Conservation (phyloP, 2,329 filamentous ascomycete genomes). For the Exserohilum turcica region DNA sequence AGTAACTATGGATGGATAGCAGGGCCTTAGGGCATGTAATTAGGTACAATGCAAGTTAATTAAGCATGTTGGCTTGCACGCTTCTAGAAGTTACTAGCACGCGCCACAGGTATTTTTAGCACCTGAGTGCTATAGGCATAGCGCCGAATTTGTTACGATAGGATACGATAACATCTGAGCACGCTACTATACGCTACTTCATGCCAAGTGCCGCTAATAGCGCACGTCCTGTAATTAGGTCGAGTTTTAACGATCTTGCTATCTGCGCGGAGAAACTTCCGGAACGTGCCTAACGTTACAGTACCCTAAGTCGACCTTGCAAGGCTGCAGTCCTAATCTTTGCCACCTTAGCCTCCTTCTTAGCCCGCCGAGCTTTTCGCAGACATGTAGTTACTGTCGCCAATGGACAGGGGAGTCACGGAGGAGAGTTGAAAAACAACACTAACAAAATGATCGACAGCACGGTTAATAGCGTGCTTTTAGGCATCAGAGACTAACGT, state of each 20-base stretch:
- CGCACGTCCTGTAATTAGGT: background rate
- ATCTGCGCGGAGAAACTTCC: background rate
- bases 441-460: background rate
- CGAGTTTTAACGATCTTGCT: background rate
- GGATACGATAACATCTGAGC: too few relatives aligned
- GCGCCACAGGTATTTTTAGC: background rate
- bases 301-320: background rate
- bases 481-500: background rate
- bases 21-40: background rate
- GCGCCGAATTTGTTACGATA: too few relatives aligned
- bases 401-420: slow-evolving; percentile 13
- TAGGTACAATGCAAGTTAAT: background rate
- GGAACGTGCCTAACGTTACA: background rate
- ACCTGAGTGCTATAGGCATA: background rate
- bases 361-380: background rate
- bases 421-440: slow-evolving; percentile 1
- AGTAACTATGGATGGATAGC: background rate
- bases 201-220: too few relatives aligned
- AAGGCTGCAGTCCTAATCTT: background rate
- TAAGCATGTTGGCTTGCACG: background rate
- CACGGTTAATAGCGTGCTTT: background rate
- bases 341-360: background rate
- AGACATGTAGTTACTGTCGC: slow-evolving; percentile 4
- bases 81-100: background rate
- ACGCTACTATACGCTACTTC: too few relatives aligned